Percentiles rank a stretch among this genome's conserved stretches.
phyloP scores from a whole-genome alignment of 805 yeast genomes.

The Komagataella pseudopastoris region DNA sequence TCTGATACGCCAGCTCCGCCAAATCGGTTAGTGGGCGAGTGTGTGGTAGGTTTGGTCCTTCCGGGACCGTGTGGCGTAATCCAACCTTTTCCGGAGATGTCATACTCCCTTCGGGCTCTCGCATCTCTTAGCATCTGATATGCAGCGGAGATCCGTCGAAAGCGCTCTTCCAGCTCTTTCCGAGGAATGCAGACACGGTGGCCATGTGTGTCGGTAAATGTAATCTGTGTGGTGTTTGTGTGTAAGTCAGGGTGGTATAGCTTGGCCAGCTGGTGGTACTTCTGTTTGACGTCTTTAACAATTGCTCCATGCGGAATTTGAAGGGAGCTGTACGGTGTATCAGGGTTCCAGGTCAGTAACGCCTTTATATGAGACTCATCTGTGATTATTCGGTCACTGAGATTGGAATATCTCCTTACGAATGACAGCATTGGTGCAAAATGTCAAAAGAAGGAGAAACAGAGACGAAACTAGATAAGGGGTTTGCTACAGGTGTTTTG shows the following conservation, averaged over 20 bases:
- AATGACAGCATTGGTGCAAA: neutral
- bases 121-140: slow-evolving; percentile 41
- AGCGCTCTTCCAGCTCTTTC: slow-evolving; percentile 22
- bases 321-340: neutral
- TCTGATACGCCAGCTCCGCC: slow-evolving; percentile 2
- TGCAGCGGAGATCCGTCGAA: slow-evolving; percentile 44
- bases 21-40: neutral
- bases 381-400: slow-evolving; percentile 28
- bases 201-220: slow-evolving; percentile 2
- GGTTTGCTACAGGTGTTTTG: neutral
- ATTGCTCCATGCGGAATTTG: slow-evolving; percentile 8
- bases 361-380: slow-evolving; percentile 26
- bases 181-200: slow-evolving; percentile 1
- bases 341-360: neutral
- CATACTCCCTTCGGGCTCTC: slow-evolving; percentile 27
- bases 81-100: slow-evolving; percentile 34
- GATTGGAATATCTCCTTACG: slow-evolving; percentile 3
- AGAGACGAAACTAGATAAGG: neutral
- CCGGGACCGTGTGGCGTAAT: slow-evolving; percentile 5
- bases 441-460: neutral
- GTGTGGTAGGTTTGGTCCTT: neutral
- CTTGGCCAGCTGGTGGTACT: slow-evolving; percentile 52
- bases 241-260: slow-evolving; percentile 68
- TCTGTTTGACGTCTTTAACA: slow-evolving; percentile 24
- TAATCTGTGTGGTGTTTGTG: neutral